Evolutionary conservation across 2,329 filamentous ascomycete genomes (phyloP).

Genomic region (Ampelomyces quisqualis): DNA sequence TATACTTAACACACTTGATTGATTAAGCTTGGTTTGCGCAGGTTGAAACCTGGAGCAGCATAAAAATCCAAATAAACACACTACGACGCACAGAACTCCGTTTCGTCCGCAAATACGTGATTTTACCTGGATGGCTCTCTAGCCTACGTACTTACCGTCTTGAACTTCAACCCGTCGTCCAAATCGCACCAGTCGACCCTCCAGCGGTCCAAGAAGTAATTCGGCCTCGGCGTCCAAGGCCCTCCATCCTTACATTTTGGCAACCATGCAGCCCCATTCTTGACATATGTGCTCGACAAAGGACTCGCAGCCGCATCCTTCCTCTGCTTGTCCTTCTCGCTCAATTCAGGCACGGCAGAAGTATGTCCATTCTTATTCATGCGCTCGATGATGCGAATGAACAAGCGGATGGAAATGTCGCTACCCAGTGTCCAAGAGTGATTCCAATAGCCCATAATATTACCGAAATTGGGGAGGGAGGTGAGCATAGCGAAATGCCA

Average conservation of each 20-base stretch:
- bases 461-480: conserved; percentile 61
- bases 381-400: conserved; percentile 53
- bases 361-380: conserved; percentile 51
- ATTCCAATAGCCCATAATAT: conserved; percentile 62
- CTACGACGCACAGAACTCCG: neutral
- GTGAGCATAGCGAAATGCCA: conserved; percentile 65
- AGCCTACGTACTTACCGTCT: conserved; percentile 19
- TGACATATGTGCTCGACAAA: conserved; percentile 56
- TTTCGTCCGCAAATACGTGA: neutral
- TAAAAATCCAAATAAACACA: neutral
- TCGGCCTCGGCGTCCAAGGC: conserved; percentile 48
- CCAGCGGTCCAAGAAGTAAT: conserved; percentile 49
- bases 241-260: conserved; percentile 52
- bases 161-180: conserved; percentile 44
- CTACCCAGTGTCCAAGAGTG: conserved; percentile 64
- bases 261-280: conserved; percentile 43
- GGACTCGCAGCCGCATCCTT: conserved; percentile 46
- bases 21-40: neutral
- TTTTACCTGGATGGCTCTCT: neutral
- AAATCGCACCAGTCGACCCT: conserved; percentile 48
- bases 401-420: conserved; percentile 55
- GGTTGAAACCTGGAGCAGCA: neutral
- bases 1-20: neutral
- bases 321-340: conserved; percentile 42
- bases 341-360: conserved; percentile 49